Evolutionary conservation across 495 filamentous ascomycete genomes (phyloP), one percentile per base, ranked within the genome.

Genomic region (Penicillium simplicissimum): DNA sequence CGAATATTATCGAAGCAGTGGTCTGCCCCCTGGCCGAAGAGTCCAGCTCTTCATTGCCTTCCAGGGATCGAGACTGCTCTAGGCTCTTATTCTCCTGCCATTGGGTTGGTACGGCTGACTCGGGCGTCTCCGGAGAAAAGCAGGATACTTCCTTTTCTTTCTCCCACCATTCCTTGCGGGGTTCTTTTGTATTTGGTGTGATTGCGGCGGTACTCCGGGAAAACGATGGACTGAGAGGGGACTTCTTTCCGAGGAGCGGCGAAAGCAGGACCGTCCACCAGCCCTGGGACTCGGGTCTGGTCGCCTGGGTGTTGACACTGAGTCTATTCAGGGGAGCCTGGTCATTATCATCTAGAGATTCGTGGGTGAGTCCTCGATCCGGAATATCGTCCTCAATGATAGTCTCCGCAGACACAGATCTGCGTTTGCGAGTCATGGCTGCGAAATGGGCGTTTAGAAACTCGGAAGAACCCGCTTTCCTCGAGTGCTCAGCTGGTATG

Each of bases 251-350:
- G 42, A 86, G 67, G 57, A 96, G 88, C 0, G 93, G 93, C 1
- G 92, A 92, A 2, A 88, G 87, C 43, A 96, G 83, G 60, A 89
- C 83, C 61, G 90, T 93, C 93, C 93, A 97, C 93, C 93, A 97
- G 11, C 91, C 91, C 37, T 85, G 82, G 4, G 91, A 92, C 37
- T 83, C 77, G 11, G 82, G 81, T 47, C 85, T 82, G 40, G 82
- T 83, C 7, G 74, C 67, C 40, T 83, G 71, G 11, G 78, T 82
- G 45, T 74, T 79, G 49, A 75, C 72, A 61, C 69, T 81, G 34
- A 72, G 62, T 52, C 65, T 71, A 59, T 60, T 71, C 21, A 63
- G 75, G 37, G 55, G 62, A 37, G 61, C 67, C 56, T 62, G 67
- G 40, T 49, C 53, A 58, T 63, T 47, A 14, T 56, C 57, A 52